A percentile compares a stretch with the other conserved stretches of the same genome.
Conservation (phyloP, 495 filamentous ascomycete species). For the Trichocladium uniseriatum region DNA sequence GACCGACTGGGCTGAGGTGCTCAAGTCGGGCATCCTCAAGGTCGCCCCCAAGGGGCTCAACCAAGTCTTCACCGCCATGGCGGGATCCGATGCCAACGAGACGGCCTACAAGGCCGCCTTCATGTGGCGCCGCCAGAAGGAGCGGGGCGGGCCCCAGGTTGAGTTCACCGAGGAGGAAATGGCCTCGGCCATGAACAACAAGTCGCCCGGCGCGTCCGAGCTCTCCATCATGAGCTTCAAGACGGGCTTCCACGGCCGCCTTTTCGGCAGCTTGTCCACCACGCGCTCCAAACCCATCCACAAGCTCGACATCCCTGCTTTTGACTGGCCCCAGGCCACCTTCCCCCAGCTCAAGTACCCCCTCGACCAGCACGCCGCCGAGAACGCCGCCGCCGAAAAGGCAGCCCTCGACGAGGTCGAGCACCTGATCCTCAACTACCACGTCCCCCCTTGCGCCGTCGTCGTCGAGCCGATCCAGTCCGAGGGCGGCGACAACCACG, state of each 20-base stretch:
- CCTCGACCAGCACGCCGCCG: constrained; percentile 68
- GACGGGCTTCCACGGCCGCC: constrained; percentile 87
- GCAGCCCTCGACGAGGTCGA: constrained; percentile 86
- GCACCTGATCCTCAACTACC: constrained; percentile 71
- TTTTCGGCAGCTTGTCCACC: constrained; percentile 86
- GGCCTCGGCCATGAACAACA: constrained; percentile 71
- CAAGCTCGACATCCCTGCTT: constrained; percentile 96
- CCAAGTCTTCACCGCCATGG: constrained; percentile 95
- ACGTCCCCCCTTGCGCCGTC: constrained; percentile 79
- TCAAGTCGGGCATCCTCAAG: constrained; percentile 78
- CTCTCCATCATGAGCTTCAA: constrained; percentile 92
- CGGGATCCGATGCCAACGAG: constrained; percentile 96
- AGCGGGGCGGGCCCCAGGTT: constrained; percentile 72
- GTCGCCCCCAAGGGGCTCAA: constrained; percentile 85
- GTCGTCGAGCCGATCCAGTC: constrained; percentile 95
- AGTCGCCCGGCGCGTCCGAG: constrained; percentile 69
- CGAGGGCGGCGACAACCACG: constrained; percentile 98
- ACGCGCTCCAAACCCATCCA: constrained; percentile 96
- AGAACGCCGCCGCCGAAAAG: constrained; percentile 76
- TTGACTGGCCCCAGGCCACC: constrained; percentile 94
- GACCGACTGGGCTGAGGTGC: constrained; percentile 74
- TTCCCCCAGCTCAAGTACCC: constrained; percentile 91
- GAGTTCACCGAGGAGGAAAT: constrained; percentile 83
- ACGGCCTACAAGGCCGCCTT: constrained; percentile 99
- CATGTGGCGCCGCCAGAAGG: constrained; percentile 86